Evolutionary conservation across 192 early-diverging fungal species (phyloP), one percentile per base, ranked within the genome.

Genomic region (Entomortierella lignicola): DNA sequence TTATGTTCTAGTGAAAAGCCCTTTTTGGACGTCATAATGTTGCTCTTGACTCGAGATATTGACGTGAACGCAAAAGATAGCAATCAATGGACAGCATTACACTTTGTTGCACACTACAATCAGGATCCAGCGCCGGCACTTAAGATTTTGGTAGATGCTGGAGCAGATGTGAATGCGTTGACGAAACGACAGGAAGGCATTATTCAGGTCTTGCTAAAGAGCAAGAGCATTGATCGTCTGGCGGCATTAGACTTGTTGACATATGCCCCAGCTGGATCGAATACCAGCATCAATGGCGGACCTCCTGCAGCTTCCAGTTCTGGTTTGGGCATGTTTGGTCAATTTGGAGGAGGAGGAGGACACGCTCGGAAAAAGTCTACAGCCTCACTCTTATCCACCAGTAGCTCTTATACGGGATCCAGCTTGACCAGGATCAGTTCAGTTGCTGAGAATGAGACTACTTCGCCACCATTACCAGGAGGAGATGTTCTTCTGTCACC

Each of bases 131-230:
- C 68, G 57, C 67, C 75, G 41, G 75, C 67, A 13, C 75, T 79
- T 55, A 79, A 79, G 75, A 79, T 79, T 41, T 47, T 79, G 57
- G 68, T 70, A 42, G 75, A 79, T 66, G 75, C 75, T 27, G 75
- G 75, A 21, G 75, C 75, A 21, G 68, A 79, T 53, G 75, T 79
- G 39, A 79, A 79, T 50, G 67, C 75, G 2, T 25, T 79, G 52
- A 79, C 75, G 4, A 79, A 70, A 37, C 60, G 75, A 39, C 62
- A 61, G 1, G 75, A 79, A 42, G 67, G 75, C 4, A 57, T 79
- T 20, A 61, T 79, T 17, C 75, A 79, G 25, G 63, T 79, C 17
- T 26, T 79, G 47, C 23, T 79, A 50, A 79, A 79, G 63, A 79
- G 75, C 51, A 79, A 79, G 68, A 79, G 75, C 27, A 79, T 79